These are phyloP conservation scores for Saccharum officinarum DNA, from an alignment of 176 grass and related monocot species.

Conservation along the genomic window DNA sequence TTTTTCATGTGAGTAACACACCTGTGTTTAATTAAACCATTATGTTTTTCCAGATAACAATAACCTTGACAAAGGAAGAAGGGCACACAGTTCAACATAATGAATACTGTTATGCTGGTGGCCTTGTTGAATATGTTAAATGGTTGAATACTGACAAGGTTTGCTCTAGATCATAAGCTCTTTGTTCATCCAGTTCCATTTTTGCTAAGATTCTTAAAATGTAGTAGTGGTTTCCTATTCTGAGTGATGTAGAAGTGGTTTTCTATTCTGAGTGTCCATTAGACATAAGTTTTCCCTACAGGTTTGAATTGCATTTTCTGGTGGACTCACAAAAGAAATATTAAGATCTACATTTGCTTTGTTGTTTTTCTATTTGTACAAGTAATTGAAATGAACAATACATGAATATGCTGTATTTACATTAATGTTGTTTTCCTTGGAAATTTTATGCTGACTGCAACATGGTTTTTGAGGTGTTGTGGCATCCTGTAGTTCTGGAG, in stretches of 20 bases:
- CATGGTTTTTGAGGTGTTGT: background rate
- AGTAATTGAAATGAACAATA: background rate
- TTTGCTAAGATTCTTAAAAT: background rate
- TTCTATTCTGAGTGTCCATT: background rate
- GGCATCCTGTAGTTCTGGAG: too few species aligned
- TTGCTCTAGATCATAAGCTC: conserved; percentile 31
- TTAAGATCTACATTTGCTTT: background rate
- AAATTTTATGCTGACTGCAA: conserved; percentile 24
- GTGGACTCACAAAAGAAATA: background rate
- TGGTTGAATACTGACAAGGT: conserved; percentile 99
- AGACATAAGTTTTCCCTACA: background rate
- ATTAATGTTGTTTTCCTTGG: conserved; percentile 2
- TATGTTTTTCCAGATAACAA: conserved; percentile 65
- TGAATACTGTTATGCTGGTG: conserved; percentile 91
- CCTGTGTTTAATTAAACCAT: conserved; percentile 19
- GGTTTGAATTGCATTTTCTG: conserved; percentile 29
- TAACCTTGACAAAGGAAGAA: conserved; percentile 87
- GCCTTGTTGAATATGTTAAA: conserved; percentile 92
- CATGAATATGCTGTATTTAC: background rate
- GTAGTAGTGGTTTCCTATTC: background rate
- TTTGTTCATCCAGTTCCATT: conserved; percentile 19
- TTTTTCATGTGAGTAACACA: conserved; percentile 13
- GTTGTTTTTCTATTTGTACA: conserved; percentile 13
- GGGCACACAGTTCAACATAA: conserved; percentile 59
- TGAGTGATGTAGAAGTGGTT: background rate